phyloP scores from a whole-genome alignment of 1,284 basidiomycete species.

The Ceratobasidium sp. region DNA sequence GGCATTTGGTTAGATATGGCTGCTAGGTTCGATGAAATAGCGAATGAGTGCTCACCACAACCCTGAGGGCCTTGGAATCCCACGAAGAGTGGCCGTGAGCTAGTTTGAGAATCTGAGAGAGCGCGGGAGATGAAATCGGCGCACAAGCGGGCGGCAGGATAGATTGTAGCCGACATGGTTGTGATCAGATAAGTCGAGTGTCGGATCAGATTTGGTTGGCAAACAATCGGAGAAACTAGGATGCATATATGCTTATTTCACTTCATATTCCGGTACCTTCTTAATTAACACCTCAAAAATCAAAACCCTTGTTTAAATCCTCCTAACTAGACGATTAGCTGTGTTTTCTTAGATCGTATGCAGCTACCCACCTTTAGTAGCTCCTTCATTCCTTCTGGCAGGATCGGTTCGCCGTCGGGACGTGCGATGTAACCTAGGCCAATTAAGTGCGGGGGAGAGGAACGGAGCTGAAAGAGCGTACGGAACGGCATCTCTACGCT shows the following conservation, averaged over 20 bases:
- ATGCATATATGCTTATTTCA: constrained; percentile 4
- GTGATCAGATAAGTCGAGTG: not conserved
- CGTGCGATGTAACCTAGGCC: constrained; percentile 61
- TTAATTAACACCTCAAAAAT: constrained; percentile 66
- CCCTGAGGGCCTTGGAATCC: constrained; percentile 91
- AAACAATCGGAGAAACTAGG: constrained; percentile 1
- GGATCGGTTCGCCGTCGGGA: constrained; percentile 68
- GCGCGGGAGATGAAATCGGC: constrained; percentile 26
- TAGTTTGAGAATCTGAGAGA: constrained; percentile 28
- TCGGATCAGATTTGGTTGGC: not conserved
- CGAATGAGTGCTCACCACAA: constrained; percentile 76
- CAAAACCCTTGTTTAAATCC: constrained; percentile 89
- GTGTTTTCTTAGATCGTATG: too few species aligned
- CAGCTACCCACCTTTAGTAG: constrained; percentile 67
- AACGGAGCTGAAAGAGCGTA: constrained; percentile 61
- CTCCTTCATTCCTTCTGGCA: constrained; percentile 91
- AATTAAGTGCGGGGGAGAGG: constrained; percentile 1
- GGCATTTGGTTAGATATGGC: constrained; percentile 59
- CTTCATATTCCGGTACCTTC: not conserved
- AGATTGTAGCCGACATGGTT: constrained; percentile 34
- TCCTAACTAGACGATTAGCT: constrained; percentile 57
- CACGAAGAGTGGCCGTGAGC: constrained; percentile 71
- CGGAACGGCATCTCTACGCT: constrained; percentile 96
- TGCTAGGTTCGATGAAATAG: constrained; percentile 60
- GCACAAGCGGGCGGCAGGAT: constrained; percentile 36